phyloP scores from a whole-genome alignment of 1,284 basidiomycete species.

The Thecaphora frezii region DNA sequence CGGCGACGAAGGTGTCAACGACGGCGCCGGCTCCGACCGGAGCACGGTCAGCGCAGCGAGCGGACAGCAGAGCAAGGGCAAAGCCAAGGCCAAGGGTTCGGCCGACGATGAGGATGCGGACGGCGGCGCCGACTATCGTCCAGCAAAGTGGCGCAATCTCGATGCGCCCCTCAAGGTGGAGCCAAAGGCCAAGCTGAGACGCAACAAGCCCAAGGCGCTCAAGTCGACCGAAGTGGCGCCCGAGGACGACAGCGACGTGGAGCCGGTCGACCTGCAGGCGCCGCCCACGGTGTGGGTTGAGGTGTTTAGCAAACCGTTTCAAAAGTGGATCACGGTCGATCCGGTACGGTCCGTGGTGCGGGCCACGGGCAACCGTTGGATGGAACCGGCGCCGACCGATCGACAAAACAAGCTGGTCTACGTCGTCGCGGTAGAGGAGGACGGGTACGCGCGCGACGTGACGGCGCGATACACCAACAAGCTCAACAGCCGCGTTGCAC shows the following conservation, averaged over 20 bases:
- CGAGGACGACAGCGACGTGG: slow-evolving; percentile 42
- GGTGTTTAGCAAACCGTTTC: slow-evolving; percentile 88
- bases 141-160: slow-evolving; percentile 38
- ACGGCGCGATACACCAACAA: slow-evolving; percentile 71
- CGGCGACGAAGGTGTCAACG: slow-evolving; percentile 3
- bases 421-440: slow-evolving; percentile 90
- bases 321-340: slow-evolving; percentile 89
- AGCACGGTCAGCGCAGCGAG: slow-evolving; percentile 1
- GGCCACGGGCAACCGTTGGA: slow-evolving; percentile 60
- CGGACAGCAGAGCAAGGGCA: slow-evolving; percentile 2
- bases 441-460: slow-evolving; percentile 65
- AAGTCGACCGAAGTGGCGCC: slow-evolving; percentile 37
- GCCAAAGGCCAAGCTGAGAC: slow-evolving; percentile 37
- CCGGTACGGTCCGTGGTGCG: slow-evolving; percentile 67
- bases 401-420: slow-evolving; percentile 86
- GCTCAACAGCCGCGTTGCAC: slow-evolving; percentile 78
- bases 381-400: slow-evolving; percentile 72
- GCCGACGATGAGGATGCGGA: slow-evolving; percentile 2
- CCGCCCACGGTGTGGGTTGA: slow-evolving; percentile 97
- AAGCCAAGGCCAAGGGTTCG: slow-evolving; percentile 16
- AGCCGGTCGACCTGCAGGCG: slow-evolving; percentile 54
- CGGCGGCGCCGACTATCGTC: slow-evolving; percentile 30
- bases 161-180: slow-evolving; percentile 36
- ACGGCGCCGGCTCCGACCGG: slow-evolving; percentile 5
- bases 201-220: slow-evolving; percentile 29